Conservation (phyloP, 768 basidiomycete species). For the Tremella yokohamensis region DNA sequence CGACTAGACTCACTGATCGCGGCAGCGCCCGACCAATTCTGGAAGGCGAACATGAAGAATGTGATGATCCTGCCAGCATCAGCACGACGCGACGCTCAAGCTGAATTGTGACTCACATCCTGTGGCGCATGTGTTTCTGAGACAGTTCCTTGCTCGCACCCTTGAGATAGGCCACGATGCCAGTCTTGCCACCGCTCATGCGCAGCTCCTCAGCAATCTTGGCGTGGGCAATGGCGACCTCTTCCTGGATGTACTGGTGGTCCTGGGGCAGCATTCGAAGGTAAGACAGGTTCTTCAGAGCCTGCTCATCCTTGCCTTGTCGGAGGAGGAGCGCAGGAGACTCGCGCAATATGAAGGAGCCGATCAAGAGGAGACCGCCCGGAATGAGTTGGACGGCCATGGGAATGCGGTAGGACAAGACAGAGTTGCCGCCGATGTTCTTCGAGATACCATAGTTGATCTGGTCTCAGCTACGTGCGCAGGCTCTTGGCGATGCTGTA, state of each 20-base stretch:
- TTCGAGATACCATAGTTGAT: too few relatives aligned
- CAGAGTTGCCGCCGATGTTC: too few relatives aligned
- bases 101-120: slow-evolving; percentile 8
- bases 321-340: not conserved
- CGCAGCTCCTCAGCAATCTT: slow-evolving; percentile 21
- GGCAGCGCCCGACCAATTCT: slow-evolving; percentile 53
- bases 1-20: slow-evolving; percentile 40
- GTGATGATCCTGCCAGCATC: slow-evolving; percentile 11
- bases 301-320: not conserved
- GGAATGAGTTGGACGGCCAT: slow-evolving; percentile 5
- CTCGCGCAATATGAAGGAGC: not conserved
- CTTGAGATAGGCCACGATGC: slow-evolving; percentile 24
- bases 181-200: slow-evolving; percentile 18
- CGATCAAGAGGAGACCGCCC: not conserved
- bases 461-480: too few relatives aligned
- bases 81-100: not conserved
- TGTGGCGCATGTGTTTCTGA: slow-evolving; percentile 29
- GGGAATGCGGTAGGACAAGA: too few relatives aligned
- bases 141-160: slow-evolving; percentile 25
- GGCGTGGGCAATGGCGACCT: not conserved
- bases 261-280: slow-evolving; percentile 1
- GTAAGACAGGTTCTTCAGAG: not conserved
- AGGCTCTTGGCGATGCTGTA: not conserved
- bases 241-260: slow-evolving; percentile 2
- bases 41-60: slow-evolving; percentile 25